These are phyloP conservation scores for Irpex sp. DNA, from an alignment of 1,284 basidiomycete species.

Conservation along the genomic window DNA sequence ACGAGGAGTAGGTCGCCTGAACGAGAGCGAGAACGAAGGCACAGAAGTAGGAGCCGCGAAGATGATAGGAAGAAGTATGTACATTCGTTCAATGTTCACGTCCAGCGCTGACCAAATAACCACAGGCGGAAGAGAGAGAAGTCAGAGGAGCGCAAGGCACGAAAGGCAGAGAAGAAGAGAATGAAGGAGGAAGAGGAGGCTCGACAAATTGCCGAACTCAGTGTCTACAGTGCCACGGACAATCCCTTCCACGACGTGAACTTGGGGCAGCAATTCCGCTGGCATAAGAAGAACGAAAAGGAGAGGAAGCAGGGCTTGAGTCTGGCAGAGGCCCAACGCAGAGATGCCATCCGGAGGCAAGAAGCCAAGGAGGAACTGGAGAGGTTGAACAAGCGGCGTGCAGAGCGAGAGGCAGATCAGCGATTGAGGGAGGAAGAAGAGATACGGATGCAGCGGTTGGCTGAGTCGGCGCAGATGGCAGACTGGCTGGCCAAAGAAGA, in stretches of 20 bases:
- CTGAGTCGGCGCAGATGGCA: conserved; percentile 94
- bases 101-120: conserved; percentile 8
- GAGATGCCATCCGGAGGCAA: conserved; percentile 76
- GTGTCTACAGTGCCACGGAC: conserved; percentile 89
- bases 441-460: conserved; percentile 77
- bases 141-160: conserved; percentile 68
- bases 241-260: conserved; percentile 99
- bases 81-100: neutral
- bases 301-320: conserved; percentile 87
- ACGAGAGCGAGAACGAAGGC: conserved; percentile 36
- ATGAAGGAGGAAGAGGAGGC: conserved; percentile 83
- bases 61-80: conserved; percentile 55
- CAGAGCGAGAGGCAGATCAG: conserved; percentile 88
- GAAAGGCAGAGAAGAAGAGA: conserved; percentile 79
- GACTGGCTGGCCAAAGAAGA: conserved; percentile 98
- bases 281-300: conserved; percentile 98
- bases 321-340: conserved; percentile 71
- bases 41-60: conserved; percentile 32
- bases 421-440: conserved; percentile 90
- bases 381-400: conserved; percentile 82
- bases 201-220: conserved; percentile 81
- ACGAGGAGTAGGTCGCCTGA: conserved; percentile 36
- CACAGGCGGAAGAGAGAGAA: conserved; percentile 77
- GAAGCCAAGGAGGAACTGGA: conserved; percentile 97
- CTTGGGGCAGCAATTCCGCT: conserved; percentile 90